Base-by-base conservation (phyloP, 169 alveolate species). In the Besnoitia besnoiti region DNA sequence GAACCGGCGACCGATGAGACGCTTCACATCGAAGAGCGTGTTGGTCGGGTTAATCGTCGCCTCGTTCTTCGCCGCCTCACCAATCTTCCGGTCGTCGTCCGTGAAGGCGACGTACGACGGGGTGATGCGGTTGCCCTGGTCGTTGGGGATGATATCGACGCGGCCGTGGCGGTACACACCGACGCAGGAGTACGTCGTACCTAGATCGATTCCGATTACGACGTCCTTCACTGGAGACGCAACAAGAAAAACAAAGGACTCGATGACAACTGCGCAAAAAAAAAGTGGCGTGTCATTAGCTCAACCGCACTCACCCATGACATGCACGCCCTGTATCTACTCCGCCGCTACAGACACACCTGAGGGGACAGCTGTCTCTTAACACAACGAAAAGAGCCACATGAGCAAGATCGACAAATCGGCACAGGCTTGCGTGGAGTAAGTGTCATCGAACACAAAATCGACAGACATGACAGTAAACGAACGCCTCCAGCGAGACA, bases 101-200 rank as follows among this genome's bases (percentile, higher is more conserved):
- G 99, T 98, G 96, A 98, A 99, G 37, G 99, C 99, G 19, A 99
- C 99, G 91, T 98, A 98, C 49, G 99, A 98, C 37, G 99, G 99
- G 40, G 99, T 99, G 95, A 99, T 98, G 92, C 99, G 97, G 96
- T 98, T 98, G 40, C 99, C 99, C 94, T 97, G 98, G 90, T 96
- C 98, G 91, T 97, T 98, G 77, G 99, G 99, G 95, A 99, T 98
- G 94, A 99, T 99, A 95, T 99, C 99, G 3, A 99, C 99, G 90
- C 99, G 96, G 42, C 99, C 99, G 94, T 98, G 99, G 95, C 98
- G 97, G 98, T 98, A 99, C 91, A 98, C 98, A 62, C 99, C 99
- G 46, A 99, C 99, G 96, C 99, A 98, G 49, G 99, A 97, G 96
- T 98, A 98, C 40, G 99, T 99, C 3, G 99, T 99, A 49, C 99